These are phyloP conservation scores for Saccharomycopsis sp. DNA, from an alignment of 805 yeast species.

Conservation along the genomic window DNA sequence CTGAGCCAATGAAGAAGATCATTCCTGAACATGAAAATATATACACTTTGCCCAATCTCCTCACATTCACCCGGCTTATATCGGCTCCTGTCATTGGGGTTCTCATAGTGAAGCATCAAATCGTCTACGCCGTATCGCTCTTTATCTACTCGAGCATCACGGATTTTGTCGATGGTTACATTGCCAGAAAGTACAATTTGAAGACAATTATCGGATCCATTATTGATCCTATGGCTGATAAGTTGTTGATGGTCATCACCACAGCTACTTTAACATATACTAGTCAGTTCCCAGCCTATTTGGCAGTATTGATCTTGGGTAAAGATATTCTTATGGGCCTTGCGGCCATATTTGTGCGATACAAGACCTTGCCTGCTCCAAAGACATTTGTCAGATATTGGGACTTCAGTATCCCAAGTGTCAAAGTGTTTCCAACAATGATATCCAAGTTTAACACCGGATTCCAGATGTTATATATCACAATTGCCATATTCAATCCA, in stretches of 20 bases:
- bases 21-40: slow-evolving; percentile 47
- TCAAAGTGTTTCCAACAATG: slow-evolving; percentile 79
- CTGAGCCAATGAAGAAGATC: slow-evolving; percentile 27
- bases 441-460: slow-evolving; percentile 87
- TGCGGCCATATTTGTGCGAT: slow-evolving; percentile 68
- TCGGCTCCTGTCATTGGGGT: slow-evolving; percentile 85
- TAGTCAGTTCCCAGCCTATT: slow-evolving; percentile 61
- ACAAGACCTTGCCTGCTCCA: slow-evolving; percentile 67
- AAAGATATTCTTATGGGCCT: slow-evolving; percentile 71
- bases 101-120: slow-evolving; percentile 57
- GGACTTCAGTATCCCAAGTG: slow-evolving; percentile 76
- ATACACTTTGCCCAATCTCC: slow-evolving; percentile 79
- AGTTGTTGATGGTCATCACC: slow-evolving; percentile 78
- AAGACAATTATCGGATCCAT: slow-evolving; percentile 82
- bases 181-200: slow-evolving; percentile 76
- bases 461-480: slow-evolving; percentile 87
- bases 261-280: slow-evolving; percentile 65
- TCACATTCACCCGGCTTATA: slow-evolving; percentile 74
- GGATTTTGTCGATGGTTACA: slow-evolving; percentile 85
- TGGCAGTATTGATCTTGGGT: slow-evolving; percentile 70
- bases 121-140: slow-evolving; percentile 58
- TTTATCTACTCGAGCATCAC: slow-evolving; percentile 85
- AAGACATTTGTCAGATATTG: slow-evolving; percentile 64
- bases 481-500: slow-evolving; percentile 51
- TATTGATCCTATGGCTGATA: slow-evolving; percentile 94